Base-by-base conservation (phyloP, 2,329 filamentous ascomycete species). In the Botryotinia convoluta region DNA sequence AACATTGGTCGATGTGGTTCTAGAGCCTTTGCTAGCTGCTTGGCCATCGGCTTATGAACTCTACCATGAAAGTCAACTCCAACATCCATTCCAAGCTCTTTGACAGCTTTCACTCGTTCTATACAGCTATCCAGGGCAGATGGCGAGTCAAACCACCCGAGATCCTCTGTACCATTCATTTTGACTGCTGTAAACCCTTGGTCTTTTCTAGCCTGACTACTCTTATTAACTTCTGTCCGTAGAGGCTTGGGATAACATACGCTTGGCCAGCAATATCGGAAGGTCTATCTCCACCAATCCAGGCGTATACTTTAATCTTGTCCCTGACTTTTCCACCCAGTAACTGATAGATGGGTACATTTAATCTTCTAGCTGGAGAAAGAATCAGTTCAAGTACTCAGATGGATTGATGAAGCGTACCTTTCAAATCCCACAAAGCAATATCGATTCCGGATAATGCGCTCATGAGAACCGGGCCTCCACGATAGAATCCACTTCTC, bases 41-140 rank as follows among this genome's bases (percentile, higher is more conserved):
- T 93, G 0, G 92, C 92, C 91, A 94, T 94, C n/a, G 91, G 90
- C 75, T 91, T 91, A 82, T 94, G 92, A 0, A 93, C 84, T 14
- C 92, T 88, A 4, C 92, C 93, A 79, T 95, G 93, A 81, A 94
- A 94, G 78, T 95, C 93, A 39, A 95, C 85, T 2, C 90, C 93
- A 0, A 87, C 92, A 73, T 94, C 92, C 77, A 95, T 86, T 1
- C 92, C 92, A 0, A 93, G 82, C 0, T 86, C 85, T 79, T 92
- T 93, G 16, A 95, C 92, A 0, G 87, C 84, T 76, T 90, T 89
- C 20, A 95, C 83, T 2, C 92, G 86, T 73, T 92, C 88, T 3
- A 94, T 88, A 62, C 88, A 89, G 8, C 86, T 84, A 62, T 91
- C 86, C 0, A 95, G 84, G 0, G 85, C 85, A 0, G 86, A 84